Conservation (phyloP, 2,329 filamentous ascomycete genomes). For the Penicillium sp. region DNA sequence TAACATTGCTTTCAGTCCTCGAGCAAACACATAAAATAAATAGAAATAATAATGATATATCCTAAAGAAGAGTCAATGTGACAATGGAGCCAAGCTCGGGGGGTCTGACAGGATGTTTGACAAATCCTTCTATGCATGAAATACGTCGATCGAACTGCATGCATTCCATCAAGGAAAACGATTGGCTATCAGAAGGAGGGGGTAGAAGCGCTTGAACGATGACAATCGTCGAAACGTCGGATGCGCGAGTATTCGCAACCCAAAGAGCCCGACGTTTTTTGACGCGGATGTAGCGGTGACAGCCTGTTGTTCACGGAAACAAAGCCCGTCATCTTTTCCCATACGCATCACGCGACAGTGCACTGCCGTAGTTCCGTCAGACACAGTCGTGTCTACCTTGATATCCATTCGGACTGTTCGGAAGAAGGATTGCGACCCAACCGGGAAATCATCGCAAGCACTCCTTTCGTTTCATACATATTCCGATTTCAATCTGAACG, state of each 20-base stretch:
- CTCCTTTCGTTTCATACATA: conserved; percentile 1
- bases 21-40: neutral
- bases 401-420: conserved; percentile 37
- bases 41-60: neutral
- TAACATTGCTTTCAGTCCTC: neutral
- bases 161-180: conserved; percentile 5
- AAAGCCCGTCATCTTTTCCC: conserved; percentile 13
- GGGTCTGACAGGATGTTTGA: conserved; percentile 14
- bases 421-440: conserved; percentile 22
- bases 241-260: conserved; percentile 6
- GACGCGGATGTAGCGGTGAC: conserved; percentile 25
- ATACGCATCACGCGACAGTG: conserved; percentile 23
- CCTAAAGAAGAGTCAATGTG: neutral
- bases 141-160: conserved; percentile 24
- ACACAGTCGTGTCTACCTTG: conserved; percentile 29
- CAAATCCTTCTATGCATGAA: conserved; percentile 27
- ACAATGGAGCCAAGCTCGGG: conserved; percentile 1
- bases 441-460: neutral
- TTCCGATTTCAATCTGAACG: conserved; percentile 8
- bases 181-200: conserved; percentile 1
- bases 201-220: neutral
- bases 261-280: conserved; percentile 10
- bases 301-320: conserved; percentile 2
- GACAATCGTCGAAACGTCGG: neutral
- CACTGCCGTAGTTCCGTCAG: conserved; percentile 7